These are phyloP conservation scores for Marsdenia floribunda DNA, from an alignment of 257 asterid genomes.

Conservation along the genomic window DNA sequence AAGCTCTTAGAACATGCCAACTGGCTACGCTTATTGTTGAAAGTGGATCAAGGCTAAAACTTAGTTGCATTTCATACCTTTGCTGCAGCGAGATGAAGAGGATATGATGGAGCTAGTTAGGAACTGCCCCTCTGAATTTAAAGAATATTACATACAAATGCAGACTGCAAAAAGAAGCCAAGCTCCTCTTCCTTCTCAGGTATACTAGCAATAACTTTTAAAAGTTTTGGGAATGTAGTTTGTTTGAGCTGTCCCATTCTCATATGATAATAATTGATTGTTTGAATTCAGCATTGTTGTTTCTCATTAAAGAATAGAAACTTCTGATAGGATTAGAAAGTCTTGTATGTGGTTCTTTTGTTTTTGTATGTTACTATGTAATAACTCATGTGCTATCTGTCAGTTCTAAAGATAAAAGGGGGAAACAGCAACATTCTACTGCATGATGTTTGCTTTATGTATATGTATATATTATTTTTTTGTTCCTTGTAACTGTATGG, in stretches of 20 bases:
- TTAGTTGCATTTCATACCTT: not conserved
- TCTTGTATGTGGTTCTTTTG: not conserved
- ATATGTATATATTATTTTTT: no score
- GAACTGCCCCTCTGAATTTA: conserved; percentile 70
- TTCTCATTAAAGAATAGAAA: not conserved
- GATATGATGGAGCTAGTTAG: conserved; percentile 77
- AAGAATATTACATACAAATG: conserved; percentile 95
- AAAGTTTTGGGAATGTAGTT: not conserved
- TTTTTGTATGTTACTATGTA: not conserved
- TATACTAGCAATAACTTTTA: conserved; percentile 22
- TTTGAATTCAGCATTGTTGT: not conserved
- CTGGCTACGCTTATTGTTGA: not conserved
- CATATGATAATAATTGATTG: not conserved
- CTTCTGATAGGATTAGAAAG: not conserved
- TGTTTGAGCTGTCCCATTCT: not conserved
- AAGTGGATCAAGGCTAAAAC: conserved; percentile 6
- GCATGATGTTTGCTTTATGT: not conserved
- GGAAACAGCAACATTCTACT: not conserved
- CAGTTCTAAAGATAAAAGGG: not conserved
- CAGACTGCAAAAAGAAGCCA: conserved; percentile 98
- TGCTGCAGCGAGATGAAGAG: conserved; percentile 78
- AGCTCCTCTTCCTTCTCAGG: conserved; percentile 90
- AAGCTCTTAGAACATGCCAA: not conserved
- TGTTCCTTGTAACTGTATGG: not conserved
- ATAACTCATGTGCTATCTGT: not conserved